A percentile compares a stretch with the other conserved stretches of the same genome.
Evolutionary conservation across 768 basidiomycete genomes (phyloP).

Genomic region (Candolleomyces eurysporus): DNA sequence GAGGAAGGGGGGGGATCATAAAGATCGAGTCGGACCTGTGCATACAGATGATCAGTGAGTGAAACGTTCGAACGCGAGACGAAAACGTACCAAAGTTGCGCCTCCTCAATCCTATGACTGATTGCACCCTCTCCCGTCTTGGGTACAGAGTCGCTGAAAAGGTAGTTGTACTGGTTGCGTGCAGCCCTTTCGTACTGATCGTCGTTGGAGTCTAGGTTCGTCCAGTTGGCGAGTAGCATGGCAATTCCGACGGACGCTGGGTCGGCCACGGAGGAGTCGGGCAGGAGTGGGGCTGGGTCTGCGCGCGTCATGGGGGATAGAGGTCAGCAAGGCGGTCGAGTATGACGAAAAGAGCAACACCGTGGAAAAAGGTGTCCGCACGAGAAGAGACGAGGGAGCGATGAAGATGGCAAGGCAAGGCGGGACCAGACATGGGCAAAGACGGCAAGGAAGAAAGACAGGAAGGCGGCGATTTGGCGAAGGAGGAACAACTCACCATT

Average conservation of each 20-base stretch:
- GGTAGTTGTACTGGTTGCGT: constrained; percentile 59
- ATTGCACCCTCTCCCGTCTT: constrained; percentile 74
- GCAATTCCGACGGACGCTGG: constrained; percentile 74
- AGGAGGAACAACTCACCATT: neutral
- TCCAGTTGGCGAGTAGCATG: constrained; percentile 58
- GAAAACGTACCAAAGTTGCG: constrained; percentile 65
- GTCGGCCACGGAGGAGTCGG: constrained; percentile 65
- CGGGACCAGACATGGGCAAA: neutral
- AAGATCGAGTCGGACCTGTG: constrained; percentile 75
- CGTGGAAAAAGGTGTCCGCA: no score
- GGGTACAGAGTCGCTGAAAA: constrained; percentile 53
- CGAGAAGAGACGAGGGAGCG: no score
- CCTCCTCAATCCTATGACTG: constrained; percentile 65
- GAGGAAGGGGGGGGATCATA: constrained; percentile 86
- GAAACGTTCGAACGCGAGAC: neutral
- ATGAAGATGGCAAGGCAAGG: no score
- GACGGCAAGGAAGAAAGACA: no score
- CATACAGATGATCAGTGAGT: neutral
- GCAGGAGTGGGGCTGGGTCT: constrained; percentile 57
- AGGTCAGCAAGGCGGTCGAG: constrained; percentile 20
- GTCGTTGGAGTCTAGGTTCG: constrained; percentile 37
- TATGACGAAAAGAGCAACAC: no score
- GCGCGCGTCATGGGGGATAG: constrained; percentile 37
- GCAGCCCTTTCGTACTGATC: constrained; percentile 65
- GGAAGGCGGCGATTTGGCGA: neutral